phyloP scores from a whole-genome alignment of 768 basidiomycete species.

The Tricholoma furcatifolium region DNA sequence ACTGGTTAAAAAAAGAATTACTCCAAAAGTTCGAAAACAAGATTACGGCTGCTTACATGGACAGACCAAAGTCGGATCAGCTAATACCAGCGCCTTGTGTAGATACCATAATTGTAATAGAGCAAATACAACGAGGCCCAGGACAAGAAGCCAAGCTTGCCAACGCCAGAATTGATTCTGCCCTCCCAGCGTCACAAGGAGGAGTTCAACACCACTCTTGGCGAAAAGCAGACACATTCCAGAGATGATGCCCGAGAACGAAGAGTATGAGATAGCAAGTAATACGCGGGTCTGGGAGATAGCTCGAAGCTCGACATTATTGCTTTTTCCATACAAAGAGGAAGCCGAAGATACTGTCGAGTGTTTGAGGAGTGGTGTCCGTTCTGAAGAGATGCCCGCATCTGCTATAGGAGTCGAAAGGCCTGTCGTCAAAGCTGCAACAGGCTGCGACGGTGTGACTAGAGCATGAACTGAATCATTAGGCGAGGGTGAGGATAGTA shows the following conservation, averaged over 20 bases:
- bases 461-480: conserved; percentile 35
- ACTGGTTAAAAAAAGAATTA: conserved; percentile 38
- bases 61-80: conserved; percentile 84
- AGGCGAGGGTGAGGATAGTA: conserved; percentile 25
- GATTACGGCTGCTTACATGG: conserved; percentile 55
- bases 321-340: conserved; percentile 20
- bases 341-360: conserved; percentile 28
- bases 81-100: conserved; percentile 75
- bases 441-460: conserved; percentile 27
- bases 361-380: conserved; percentile 54
- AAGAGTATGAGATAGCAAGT: conserved; percentile 83
- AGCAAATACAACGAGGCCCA: conserved; percentile 71
- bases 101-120: conserved; percentile 83
- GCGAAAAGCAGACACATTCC: conserved; percentile 94
- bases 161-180: conserved; percentile 82
- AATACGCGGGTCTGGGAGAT: conserved; percentile 53
- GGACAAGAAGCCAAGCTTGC: conserved; percentile 80
- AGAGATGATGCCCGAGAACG: conserved; percentile 82
- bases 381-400: conserved; percentile 40
- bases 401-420: conserved; percentile 31
- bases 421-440: conserved; percentile 37
- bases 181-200: conserved; percentile 73
- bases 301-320: conserved; percentile 23
- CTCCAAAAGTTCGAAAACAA: conserved; percentile 9
- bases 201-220: conserved; percentile 88